phyloP scores from a whole-genome alignment of 1,284 basidiomycete genomes.

The Puccinia novopanici region DNA sequence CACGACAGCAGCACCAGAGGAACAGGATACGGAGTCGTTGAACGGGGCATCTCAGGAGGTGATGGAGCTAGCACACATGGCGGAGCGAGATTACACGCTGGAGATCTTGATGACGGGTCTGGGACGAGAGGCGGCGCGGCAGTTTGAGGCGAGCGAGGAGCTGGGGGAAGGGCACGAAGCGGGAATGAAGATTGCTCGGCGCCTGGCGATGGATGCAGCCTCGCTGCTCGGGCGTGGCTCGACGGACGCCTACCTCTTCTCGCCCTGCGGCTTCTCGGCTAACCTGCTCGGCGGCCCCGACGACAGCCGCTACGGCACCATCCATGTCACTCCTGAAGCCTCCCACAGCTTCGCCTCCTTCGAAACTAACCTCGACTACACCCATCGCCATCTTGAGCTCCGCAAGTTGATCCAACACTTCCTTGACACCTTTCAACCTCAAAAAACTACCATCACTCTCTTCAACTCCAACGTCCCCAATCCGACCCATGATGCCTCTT shows the following conservation, averaged over 20 bases:
- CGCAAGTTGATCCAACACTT: constrained; percentile 84
- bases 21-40: constrained; percentile 19
- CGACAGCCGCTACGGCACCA: constrained; percentile 91
- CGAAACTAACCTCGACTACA: constrained; percentile 93
- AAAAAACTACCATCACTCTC: constrained; percentile 80
- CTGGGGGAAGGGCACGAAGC: constrained; percentile 64
- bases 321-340: constrained; percentile 96
- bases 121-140: constrained; percentile 65
- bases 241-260: constrained; percentile 89
- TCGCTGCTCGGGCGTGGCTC: constrained; percentile 77
- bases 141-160: constrained; percentile 53
- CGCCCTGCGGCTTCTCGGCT: constrained; percentile 93
- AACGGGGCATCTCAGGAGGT: background rate
- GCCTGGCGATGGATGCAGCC: constrained; percentile 79
- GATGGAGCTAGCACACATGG: constrained; percentile 52
- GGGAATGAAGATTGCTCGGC: constrained; percentile 70
- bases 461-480: constrained; percentile 73
- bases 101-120: constrained; percentile 98
- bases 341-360: constrained; percentile 98
- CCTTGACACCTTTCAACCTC: constrained; percentile 88
- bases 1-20: constrained; percentile 55
- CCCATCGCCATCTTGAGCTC: constrained; percentile 61
- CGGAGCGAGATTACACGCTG: constrained; percentile 78
- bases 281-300: constrained; percentile 77
- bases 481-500: background rate